Conservation (phyloP, 1,284 basidiomycete species). For the Apiotrichum gamsii region DNA sequence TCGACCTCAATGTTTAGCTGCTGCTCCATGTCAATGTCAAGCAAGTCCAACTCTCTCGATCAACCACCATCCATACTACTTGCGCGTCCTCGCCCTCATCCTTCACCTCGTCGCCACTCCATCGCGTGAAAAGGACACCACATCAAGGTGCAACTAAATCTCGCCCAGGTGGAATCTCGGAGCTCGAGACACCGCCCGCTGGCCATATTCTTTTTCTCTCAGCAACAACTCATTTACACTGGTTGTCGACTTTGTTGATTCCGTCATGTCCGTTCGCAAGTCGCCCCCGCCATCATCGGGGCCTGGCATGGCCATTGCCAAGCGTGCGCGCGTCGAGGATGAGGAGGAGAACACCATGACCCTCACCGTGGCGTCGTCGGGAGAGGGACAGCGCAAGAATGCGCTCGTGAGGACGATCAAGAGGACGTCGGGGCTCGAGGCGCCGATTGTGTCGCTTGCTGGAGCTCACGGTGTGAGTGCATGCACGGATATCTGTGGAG, state of each 20-base stretch:
- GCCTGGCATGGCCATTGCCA: conserved; percentile 38
- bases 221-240: no score
- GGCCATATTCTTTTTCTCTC: no score
- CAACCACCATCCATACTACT: not conserved
- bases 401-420: conserved; percentile 42
- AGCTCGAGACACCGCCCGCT: no score
- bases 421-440: conserved; percentile 44
- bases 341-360: conserved; percentile 23
- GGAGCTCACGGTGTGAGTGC: conserved; percentile 45
- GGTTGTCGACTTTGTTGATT: not conserved
- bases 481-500: no score
- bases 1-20: no score
- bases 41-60: not conserved
- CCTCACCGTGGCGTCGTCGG: conserved; percentile 41
- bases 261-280: conserved; percentile 40
- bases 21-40: no score
- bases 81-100: no score
- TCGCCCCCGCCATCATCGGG: conserved; percentile 37
- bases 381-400: conserved; percentile 43
- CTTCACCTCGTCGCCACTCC: not conserved
- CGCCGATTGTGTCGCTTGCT: conserved; percentile 40
- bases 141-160: no score
- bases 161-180: no score
- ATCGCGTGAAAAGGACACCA: no score
- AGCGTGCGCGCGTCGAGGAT: conserved; percentile 46